Base-by-base conservation (phyloP, 106 monocot species). In the Cymbidium sinense region DNA sequence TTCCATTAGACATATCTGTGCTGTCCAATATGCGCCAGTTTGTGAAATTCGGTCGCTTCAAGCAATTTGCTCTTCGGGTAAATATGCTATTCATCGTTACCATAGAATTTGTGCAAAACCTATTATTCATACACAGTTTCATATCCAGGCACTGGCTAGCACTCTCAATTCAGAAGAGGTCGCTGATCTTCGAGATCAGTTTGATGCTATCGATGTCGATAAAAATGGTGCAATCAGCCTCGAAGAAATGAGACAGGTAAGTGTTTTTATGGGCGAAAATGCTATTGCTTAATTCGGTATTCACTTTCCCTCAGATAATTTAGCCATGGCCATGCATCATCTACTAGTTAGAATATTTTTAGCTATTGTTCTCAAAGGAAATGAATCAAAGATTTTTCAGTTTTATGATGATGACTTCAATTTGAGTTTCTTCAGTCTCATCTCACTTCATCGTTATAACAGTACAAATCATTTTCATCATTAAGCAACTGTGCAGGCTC, bases 11-110 rank as follows among this genome's bases (percentile, higher is more conserved):
- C 82, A 99, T 99, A 82, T 99, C 94, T 44, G 92, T 99, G 65
- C 77, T 99, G 51, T 82, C 82, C n/a, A 92, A 90, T 76, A 89
- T 99, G 92, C 88, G 98, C 4, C 90, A 90, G 29, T 99, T 99
- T 81, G 98, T 99, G 75, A 95, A 90, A 76, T 99, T 87, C 79
- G 90, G 90, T 72, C 88, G 92, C 61, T 87, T 99, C 29, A 99
- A 99, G 87, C 98, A 99, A 55, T 88, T 99, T 86, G 98, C 98
- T 34, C 87, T 99, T 52, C 81, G 92, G 87, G 98, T 99, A 92
- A 65, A 51, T 0, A 64, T 72, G 31, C 35, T 3, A 28, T 17
- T 7, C 2, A 4, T 52, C 15, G 23, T 3, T 36, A 10, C 19
- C 52, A 52, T 79, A 2, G 50, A 12, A 19, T 37, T 73, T 62